These are phyloP conservation scores for Yueomyces sp. DNA, from an alignment of 1,139 yeast species.

Conservation along the genomic window DNA sequence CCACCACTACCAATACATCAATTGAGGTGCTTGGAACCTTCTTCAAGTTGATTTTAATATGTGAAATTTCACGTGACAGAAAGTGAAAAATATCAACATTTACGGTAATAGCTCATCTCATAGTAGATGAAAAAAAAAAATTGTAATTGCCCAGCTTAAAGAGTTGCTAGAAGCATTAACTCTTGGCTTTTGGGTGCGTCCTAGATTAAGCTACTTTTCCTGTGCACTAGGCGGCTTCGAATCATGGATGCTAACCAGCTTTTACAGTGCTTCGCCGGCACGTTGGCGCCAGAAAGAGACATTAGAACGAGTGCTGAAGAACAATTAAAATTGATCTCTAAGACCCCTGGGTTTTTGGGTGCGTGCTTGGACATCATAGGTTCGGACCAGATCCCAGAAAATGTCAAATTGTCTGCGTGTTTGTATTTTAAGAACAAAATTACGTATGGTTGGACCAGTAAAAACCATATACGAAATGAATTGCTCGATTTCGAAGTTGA, in stretches of 20 bases:
- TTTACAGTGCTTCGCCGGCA: constrained; percentile 70
- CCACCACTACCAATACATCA: no score
- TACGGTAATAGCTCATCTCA: no score
- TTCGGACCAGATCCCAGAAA: constrained; percentile 39
- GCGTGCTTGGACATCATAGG: constrained; percentile 70
- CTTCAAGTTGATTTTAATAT: no score
- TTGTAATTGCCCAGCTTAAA: no score
- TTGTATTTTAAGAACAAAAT: constrained; percentile 76
- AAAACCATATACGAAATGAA: constrained; percentile 12
- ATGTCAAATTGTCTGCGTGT: constrained; percentile 68
- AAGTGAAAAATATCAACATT: no score
- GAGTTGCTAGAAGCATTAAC: no score
- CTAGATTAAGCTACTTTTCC: no score
- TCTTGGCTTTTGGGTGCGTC: no score
- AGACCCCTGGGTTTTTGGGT: constrained; percentile 59
- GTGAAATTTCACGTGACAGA: no score
- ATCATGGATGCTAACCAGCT: constrained; percentile 55
- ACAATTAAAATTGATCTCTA: constrained; percentile 45
- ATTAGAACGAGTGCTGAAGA: constrained; percentile 59
- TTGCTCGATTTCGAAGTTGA: constrained; percentile 33
- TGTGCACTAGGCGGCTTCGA: no score
- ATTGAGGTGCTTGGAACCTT: no score
- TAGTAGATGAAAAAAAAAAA: no score
- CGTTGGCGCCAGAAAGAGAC: constrained; percentile 56
- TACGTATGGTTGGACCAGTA: constrained; percentile 46